Conservation (phyloP, 1,284 basidiomycete species). For the Rhizopogon hawkerae region DNA sequence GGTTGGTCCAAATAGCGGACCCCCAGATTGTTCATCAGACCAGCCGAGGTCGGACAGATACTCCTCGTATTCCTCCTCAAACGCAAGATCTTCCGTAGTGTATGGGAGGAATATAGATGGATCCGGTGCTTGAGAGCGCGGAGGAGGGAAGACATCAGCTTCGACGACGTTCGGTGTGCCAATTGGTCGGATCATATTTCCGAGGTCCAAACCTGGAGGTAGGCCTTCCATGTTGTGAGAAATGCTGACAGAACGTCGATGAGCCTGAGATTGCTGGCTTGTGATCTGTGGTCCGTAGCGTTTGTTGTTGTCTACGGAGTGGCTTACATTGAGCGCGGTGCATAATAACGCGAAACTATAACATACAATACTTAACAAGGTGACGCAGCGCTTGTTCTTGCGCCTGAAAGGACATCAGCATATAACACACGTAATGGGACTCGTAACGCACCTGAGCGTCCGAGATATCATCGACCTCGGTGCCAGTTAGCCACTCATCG, state of each 20-base stretch:
- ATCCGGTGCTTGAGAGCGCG: conserved; percentile 74
- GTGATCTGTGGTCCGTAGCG: conserved; percentile 66
- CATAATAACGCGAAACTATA: not conserved
- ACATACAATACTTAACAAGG: conserved; percentile 86
- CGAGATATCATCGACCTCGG: conserved; percentile 85
- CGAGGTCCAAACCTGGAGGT: conserved; percentile 65
- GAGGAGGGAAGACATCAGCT: conserved; percentile 75
- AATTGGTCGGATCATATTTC: conserved; percentile 61
- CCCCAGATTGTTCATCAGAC: conserved; percentile 48
- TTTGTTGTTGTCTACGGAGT: conserved; percentile 60
- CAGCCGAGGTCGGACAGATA: conserved; percentile 75
- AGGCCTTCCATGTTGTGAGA: conserved; percentile 72
- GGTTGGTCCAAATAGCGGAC: conserved; percentile 37
- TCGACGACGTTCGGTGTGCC: conserved; percentile 72
- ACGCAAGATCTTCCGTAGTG: conserved; percentile 77
- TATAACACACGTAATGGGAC: not conserved
- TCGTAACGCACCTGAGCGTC: conserved; percentile 59
- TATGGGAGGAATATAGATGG: conserved; percentile 79
- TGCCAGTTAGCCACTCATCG: conserved; percentile 95
- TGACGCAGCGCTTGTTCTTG: conserved; percentile 96
- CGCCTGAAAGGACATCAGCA: conserved; percentile 44
- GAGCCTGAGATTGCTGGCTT: conserved; percentile 47
- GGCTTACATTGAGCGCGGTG: conserved; percentile 4
- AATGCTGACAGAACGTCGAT: conserved; percentile 70
- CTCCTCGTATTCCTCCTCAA: conserved; percentile 84